These are phyloP conservation scores for Psilocybe sp. DNA, from an alignment of 768 basidiomycete species.

Conservation along the genomic window DNA sequence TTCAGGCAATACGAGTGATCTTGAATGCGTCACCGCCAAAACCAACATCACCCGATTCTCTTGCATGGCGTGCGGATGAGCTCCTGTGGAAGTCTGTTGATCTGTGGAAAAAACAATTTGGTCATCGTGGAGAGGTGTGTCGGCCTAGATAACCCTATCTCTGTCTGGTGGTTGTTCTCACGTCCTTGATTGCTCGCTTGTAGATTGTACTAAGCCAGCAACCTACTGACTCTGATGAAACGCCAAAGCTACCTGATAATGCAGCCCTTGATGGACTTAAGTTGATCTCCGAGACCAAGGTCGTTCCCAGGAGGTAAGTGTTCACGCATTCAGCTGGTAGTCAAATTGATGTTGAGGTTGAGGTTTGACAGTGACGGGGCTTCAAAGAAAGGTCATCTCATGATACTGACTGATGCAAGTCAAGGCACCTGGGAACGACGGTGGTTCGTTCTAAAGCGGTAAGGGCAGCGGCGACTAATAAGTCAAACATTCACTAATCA, in stretches of 20 bases:
- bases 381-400: conserved; percentile 82
- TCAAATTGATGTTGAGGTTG: conserved; percentile 2
- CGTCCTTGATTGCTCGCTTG: conserved; percentile 11
- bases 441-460: conserved; percentile 90
- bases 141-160: conserved; percentile 2
- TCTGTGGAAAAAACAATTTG: conserved; percentile 85
- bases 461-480: conserved; percentile 6
- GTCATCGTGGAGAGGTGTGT: conserved; percentile 68
- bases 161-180: conserved; percentile 1
- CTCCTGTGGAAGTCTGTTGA: conserved; percentile 64
- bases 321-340: conserved; percentile 5
- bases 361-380: conserved; percentile 58
- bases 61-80: conserved; percentile 65
- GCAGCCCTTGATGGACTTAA: conserved; percentile 54
- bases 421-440: conserved; percentile 78
- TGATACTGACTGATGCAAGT: conserved; percentile 78
- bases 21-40: conserved; percentile 54
- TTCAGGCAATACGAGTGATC: conserved; percentile 83
- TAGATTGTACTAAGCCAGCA: conserved; percentile 82
- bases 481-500: conserved; percentile 3
- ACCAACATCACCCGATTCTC: conserved; percentile 47
- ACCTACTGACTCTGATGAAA: conserved; percentile 54
- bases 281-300: conserved; percentile 68
- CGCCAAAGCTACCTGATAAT: conserved; percentile 29
- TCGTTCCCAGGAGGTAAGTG: conserved; percentile 68